A percentile compares a stretch with the other conserved stretches of the same genome.
Conservation (phyloP, 179 eudicot species). For the Silene coronaria region DNA sequence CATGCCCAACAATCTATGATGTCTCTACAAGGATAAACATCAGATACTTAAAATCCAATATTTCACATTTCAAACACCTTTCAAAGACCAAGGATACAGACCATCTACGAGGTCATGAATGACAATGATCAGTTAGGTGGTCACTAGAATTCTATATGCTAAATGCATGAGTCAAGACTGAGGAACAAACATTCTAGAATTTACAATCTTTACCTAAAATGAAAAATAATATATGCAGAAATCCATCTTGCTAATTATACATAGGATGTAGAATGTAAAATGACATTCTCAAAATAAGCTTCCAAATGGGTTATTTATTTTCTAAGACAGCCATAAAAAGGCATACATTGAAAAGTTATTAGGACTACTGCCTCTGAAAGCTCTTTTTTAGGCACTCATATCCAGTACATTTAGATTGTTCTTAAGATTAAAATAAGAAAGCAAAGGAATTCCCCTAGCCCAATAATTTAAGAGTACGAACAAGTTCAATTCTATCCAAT, state of each 20-base stretch:
- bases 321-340: not conserved
- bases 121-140: not conserved
- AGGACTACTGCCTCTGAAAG: not conserved
- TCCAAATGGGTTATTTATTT: not conserved
- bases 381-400: not conserved
- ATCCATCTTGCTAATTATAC: not conserved
- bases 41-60: not conserved
- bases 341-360: not conserved
- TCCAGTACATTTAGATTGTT: too few species aligned
- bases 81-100: not conserved
- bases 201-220: not conserved
- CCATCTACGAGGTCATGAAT: not conserved
- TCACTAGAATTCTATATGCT: not conserved
- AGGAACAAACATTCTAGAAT: not conserved
- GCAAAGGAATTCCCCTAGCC: too few species aligned
- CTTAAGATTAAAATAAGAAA: too few species aligned
- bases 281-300: not conserved
- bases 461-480: too few species aligned
- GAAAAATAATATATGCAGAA: not conserved
- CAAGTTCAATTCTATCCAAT: too few species aligned
- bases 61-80: not conserved
- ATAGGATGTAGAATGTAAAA: not conserved
- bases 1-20: not conserved
- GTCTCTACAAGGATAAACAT: constrained; percentile 8
- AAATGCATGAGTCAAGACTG: not conserved